These are phyloP conservation scores for Erigeron philadelphicus DNA, from an alignment of 140 eudicot genomes.

Conservation along the genomic window DNA sequence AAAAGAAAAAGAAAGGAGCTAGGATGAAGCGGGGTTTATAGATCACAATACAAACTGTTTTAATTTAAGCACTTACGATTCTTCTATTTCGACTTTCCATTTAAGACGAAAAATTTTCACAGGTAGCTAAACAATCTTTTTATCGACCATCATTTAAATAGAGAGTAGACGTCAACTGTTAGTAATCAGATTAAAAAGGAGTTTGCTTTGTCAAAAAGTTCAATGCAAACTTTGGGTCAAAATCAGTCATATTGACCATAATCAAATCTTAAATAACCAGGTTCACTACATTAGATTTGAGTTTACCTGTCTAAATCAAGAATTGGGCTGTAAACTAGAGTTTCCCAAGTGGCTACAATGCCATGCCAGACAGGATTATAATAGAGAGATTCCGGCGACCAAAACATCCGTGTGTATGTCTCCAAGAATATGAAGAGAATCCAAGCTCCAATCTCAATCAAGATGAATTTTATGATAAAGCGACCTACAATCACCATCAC, in stretches of 20 bases:
- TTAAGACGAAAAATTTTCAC: background rate
- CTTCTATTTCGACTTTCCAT: background rate
- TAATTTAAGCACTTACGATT: conserved; percentile 2
- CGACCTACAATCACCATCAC: conserved; percentile 97
- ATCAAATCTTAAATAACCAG: background rate
- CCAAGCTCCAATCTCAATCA: conserved; percentile 95
- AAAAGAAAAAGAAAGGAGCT: background rate
- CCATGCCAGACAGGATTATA: conserved; percentile 95
- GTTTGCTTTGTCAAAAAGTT: background rate
- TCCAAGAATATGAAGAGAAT: conserved; percentile 84
- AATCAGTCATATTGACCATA: background rate
- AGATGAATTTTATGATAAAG: conserved; percentile 65
- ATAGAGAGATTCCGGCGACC: conserved; percentile 96
- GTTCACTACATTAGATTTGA: background rate
- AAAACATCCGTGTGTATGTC: conserved; percentile 91
- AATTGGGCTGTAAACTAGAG: conserved; percentile 82
- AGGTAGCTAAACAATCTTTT: background rate
- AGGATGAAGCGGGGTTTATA: too few species aligned
- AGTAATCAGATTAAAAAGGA: background rate
- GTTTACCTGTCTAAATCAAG: conserved; percentile 93
- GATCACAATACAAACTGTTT: background rate
- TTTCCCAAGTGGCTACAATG: conserved; percentile 86
- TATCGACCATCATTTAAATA: background rate
- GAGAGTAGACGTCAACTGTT: background rate
- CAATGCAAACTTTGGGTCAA: too few species aligned